Evolutionary conservation across 805 yeast species (phyloP), one percentile per base, ranked within the genome.

Genomic region (Candida maris): DNA sequence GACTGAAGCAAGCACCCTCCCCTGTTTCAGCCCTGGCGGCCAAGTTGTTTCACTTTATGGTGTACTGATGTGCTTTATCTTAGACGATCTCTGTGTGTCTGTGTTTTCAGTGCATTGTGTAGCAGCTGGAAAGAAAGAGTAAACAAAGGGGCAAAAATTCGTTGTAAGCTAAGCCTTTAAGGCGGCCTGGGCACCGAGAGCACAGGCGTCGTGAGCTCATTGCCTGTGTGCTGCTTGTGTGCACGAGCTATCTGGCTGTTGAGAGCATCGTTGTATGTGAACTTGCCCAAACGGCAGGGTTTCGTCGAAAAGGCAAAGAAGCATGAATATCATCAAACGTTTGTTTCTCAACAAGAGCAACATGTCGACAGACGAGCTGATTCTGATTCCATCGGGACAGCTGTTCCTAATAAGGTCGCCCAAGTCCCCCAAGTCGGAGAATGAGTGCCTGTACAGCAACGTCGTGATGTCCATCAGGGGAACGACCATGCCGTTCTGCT

Each of bases 351-450:
- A 46, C 27, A 46, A 46, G 24, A 12, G 65, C 71, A 19, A 64
- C 18, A 45, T 49, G 21, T 31, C 79, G 8, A 71, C 73, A 24
- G 81, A 80, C 50, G 82, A 79, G 39, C 60, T 86, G 21, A 75
- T 79, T 7, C 69, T 74, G 51, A 70, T 93, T 32, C 86, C 95
- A 2, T 73, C 82, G 0, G 97, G 97, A 3, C 81, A 80, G 61
- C 70, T 91, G 31, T 84, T 70, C 53, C 67, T 91, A 30, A 71
- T 83, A 13, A 67, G 97, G 32, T 71, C 85, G 1, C 83, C 85
- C 5, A 71, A 70, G 16, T 85, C 95, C 2, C 96, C 96, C 9
- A 86, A 87, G 56, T 89, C 96, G 6, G 88, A 79, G 18, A 67
- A 79, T 23, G 97, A 93, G 59, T 82, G 89, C 51, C 67, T 87